These are phyloP conservation scores for Fusarium mundagurra DNA, from an alignment of 2,329 filamentous ascomycete species.

Conservation along the genomic window DNA sequence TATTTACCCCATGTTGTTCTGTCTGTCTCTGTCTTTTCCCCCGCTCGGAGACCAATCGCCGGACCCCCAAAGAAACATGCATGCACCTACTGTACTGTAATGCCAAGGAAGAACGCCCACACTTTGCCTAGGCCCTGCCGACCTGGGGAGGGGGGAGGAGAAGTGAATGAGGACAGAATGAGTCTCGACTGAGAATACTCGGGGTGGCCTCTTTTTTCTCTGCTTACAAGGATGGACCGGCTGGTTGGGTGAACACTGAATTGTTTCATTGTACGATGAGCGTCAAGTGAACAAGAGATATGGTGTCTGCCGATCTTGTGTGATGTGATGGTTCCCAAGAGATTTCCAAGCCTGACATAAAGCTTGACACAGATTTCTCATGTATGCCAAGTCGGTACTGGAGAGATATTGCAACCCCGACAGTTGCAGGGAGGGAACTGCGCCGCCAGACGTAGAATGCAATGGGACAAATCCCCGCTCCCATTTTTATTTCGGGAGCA, in stretches of 20 bases:
- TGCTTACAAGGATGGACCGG: neutral
- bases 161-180: neutral
- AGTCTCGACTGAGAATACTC: conserved; percentile 31
- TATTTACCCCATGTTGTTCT: conserved; percentile 24
- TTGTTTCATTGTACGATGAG: conserved; percentile 31
- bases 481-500: neutral
- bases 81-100: neutral
- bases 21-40: neutral
- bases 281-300: neutral
- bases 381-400: conserved; percentile 33
- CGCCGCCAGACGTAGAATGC: neutral
- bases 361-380: conserved; percentile 16
- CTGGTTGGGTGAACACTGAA: neutral
- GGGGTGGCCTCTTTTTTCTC: neutral
- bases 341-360: conserved; percentile 28
- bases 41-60: conserved; percentile 35
- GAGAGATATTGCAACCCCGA: neutral
- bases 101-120: conserved; percentile 16
- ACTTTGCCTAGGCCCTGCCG: conserved; percentile 16
- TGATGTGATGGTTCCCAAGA: conserved; percentile 1
- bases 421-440: neutral
- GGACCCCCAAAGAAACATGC: conserved; percentile 29
- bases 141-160: neutral
- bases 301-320: conserved; percentile 17
- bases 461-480: conserved; percentile 20